These are phyloP conservation scores for Pyrenochaeta sp. DNA, from an alignment of 2,329 filamentous ascomycete genomes.

Conservation along the genomic window DNA sequence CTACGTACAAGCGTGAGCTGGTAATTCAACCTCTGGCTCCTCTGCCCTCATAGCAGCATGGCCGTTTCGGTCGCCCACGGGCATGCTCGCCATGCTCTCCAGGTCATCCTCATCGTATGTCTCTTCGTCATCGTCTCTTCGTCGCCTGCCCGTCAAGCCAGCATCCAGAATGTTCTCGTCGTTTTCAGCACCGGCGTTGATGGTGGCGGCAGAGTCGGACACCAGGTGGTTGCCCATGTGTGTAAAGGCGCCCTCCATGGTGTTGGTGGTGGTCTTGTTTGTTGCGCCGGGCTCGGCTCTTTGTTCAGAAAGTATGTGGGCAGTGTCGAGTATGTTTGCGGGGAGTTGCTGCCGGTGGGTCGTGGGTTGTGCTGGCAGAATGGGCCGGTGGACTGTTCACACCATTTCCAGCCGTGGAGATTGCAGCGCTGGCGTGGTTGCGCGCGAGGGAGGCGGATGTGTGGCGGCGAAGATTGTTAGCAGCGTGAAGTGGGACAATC, in stretches of 20 bases:
- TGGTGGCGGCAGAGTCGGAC: conserved; percentile 83
- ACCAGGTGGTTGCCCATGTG: conserved; percentile 87
- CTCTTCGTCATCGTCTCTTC: conserved; percentile 86
- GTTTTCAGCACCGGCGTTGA: conserved; percentile 88
- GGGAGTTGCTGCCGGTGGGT: conserved; percentile 5
- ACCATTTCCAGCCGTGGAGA: conserved; percentile 33
- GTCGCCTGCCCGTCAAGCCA: conserved; percentile 64
- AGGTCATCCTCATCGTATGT: conserved; percentile 75
- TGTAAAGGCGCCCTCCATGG: conserved; percentile 88
- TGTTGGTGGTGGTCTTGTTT: conserved; percentile 21
- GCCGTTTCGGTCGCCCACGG: conserved; percentile 77
- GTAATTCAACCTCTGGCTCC: conserved; percentile 76
- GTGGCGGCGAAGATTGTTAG: conserved; percentile 30
- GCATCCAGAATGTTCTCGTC: conserved; percentile 85
- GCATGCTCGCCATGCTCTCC: conserved; percentile 79
- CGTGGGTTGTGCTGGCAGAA: conserved; percentile 1
- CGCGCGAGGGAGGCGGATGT: conserved; percentile 18
- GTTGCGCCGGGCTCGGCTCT: conserved; percentile 4
- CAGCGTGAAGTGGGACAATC: background rate
- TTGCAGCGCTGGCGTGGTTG: conserved; percentile 27
- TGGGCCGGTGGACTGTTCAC: conserved; percentile 18
- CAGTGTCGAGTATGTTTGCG: conserved; percentile 9
- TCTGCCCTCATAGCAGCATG: conserved; percentile 64
- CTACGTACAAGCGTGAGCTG: conserved; percentile 76
- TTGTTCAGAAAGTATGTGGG: conserved; percentile 12